Conservation (phyloP, 2,329 filamentous ascomycete genomes). For the Alternaria novae-zelandiae region DNA sequence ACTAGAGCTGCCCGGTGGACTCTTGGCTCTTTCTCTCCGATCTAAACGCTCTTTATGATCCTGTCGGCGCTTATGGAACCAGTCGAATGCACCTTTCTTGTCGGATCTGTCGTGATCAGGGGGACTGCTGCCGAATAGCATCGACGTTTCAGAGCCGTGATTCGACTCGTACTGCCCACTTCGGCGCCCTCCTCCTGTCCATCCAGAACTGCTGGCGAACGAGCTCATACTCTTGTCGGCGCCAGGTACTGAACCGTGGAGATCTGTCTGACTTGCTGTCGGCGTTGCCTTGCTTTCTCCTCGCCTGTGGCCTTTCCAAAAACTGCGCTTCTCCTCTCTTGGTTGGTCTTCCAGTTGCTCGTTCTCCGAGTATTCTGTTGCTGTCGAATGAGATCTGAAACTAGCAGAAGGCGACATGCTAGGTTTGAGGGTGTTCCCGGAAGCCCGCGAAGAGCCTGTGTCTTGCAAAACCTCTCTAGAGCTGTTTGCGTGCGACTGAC, state of each 20-base stretch:
- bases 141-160: slow-evolving; percentile 35
- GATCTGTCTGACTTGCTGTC: slow-evolving; percentile 44
- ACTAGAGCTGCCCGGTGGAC: slow-evolving; percentile 51
- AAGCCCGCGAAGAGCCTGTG: slow-evolving; percentile 54
- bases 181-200: slow-evolving; percentile 33
- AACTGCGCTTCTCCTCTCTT: slow-evolving; percentile 65
- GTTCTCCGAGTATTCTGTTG: slow-evolving; percentile 80
- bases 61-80: slow-evolving; percentile 69
- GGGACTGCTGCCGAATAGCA: slow-evolving; percentile 41
- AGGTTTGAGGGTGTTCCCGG: slow-evolving; percentile 64
- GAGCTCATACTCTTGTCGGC: slow-evolving; percentile 50
- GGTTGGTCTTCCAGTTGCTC: slow-evolving; percentile 71
- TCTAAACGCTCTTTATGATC: slow-evolving; percentile 62
- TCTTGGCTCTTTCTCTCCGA: slow-evolving; percentile 61
- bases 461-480: slow-evolving; percentile 37
- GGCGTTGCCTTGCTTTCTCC: slow-evolving; percentile 45
- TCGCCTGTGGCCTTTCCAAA: slow-evolving; percentile 70
- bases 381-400: slow-evolving; percentile 71
- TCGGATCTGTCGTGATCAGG: slow-evolving; percentile 51
- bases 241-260: slow-evolving; percentile 45
- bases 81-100: slow-evolving; percentile 67
- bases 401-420: slow-evolving; percentile 78
- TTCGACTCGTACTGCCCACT: slow-evolving; percentile 44
- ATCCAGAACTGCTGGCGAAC: slow-evolving; percentile 43
- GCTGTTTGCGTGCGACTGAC: slow-evolving; percentile 30